Evolutionary conservation across 352 stramenopile genomes (phyloP), one percentile per base, ranked within the genome.

Genomic region (Globisporangium heterothallicum): DNA sequence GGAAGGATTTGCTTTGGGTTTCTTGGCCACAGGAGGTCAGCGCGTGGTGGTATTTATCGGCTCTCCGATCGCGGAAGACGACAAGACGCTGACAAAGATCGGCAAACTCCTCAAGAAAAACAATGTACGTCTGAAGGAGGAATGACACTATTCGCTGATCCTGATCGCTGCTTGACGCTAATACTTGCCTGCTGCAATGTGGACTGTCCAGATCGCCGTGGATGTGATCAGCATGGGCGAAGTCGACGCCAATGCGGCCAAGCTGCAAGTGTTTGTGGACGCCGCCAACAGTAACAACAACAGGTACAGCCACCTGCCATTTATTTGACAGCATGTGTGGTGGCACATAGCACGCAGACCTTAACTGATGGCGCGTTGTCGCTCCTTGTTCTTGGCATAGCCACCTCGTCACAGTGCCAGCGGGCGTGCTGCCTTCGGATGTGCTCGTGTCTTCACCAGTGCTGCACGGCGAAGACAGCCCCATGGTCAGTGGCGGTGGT

Each of bases 41-140:
- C 78, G 84, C 35, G 77, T 99, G 44, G 89, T 99, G 10, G 73
- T 99, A 38, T 99, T 99, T 65, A 93, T 99, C 25, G 96, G 94
- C 35, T 97, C 86, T 16, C 93, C 93, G 22, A 88, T 98, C 49
- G 75, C 78, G 12, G 90, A 96, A 44, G 88, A 97, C 59, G 85
- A 96, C 52, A 92, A 94, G 59, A 70, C 74, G 48, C 68, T 97
- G 43, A 83, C 79, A n/a, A 98, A 98, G 73, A 96, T 98, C 47
- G 97, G 93, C 63, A 98, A 98, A 58, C 77, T 98, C 42, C 80
- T 99, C 40, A 99, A 99, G 78, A 99, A 99, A 80, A 99, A 99
- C 77, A 99, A 99, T 70, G 91, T 92, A 42, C 46, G 71, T 62
- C n/a, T n/a, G n/a, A n/a, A n/a, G n/a, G n/a, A n/a, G n/a, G n/a